phyloP scores from a whole-genome alignment of 371 early-diverging fungal species.

The Actinomortierella ambigua region DNA sequence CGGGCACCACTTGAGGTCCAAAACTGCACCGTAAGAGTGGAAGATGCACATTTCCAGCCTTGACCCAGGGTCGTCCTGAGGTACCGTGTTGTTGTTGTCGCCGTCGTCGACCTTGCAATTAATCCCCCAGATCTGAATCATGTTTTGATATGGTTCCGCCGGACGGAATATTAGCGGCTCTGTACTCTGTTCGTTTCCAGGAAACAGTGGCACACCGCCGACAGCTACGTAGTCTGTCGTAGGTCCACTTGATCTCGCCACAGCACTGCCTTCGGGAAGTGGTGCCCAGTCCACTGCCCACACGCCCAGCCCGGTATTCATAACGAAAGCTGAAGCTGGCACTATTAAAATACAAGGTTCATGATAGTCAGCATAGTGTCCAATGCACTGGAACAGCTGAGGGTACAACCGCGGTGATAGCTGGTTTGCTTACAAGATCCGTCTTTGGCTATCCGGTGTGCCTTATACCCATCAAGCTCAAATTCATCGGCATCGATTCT shows the following conservation, averaged over 20 bases:
- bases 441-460: too few species aligned
- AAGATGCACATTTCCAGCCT: constrained; percentile 27
- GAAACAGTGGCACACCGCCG: constrained; percentile 21
- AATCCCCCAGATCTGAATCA: constrained; percentile 41
- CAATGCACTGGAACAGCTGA: too few species aligned
- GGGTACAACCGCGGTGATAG: too few species aligned
- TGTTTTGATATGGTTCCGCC: constrained; percentile 11
- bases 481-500: too few species aligned
- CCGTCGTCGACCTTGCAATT: constrained; percentile 21
- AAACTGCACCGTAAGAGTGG: constrained; percentile 33
- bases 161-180: too few species aligned
- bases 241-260: too few species aligned
- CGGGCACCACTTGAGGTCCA: constrained; percentile 45
- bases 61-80: constrained; percentile 9
- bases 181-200: too few species aligned
- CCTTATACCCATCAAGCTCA: too few species aligned
- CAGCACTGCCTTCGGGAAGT: background rate
- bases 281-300: constrained; percentile 41
- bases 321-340: background rate
- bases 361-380: too few species aligned
- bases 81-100: constrained; percentile 15
- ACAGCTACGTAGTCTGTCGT: constrained; percentile 30
- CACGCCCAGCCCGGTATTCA: constrained; percentile 33
- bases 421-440: too few species aligned
- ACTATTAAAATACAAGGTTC: too few species aligned